A percentile compares a stretch with the other conserved stretches of the same genome.
These are phyloP conservation scores for Rehmannia glutinosa DNA, from an alignment of 257 asterid genomes.

Conservation along the genomic window DNA sequence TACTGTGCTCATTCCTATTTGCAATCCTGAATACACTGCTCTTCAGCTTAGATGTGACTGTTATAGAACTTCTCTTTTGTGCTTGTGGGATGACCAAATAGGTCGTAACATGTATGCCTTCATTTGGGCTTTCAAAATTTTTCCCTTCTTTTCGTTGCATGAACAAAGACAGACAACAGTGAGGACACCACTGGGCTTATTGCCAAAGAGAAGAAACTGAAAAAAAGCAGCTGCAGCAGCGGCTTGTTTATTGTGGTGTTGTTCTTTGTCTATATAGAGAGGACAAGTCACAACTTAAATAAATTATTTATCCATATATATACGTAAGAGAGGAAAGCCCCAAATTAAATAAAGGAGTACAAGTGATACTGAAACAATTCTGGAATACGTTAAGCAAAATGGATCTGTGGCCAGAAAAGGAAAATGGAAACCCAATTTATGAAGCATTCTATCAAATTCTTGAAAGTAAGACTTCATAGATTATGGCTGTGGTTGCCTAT, in stretches of 20 bases:
- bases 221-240: neutral
- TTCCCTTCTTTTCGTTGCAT: constrained; percentile 2
- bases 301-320: too few relatives aligned
- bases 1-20: constrained; percentile 4
- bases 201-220: neutral
- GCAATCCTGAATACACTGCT: neutral
- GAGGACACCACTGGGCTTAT: constrained; percentile 10
- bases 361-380: neutral
- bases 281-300: neutral
- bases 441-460: neutral
- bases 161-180: neutral
- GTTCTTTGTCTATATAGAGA: neutral
- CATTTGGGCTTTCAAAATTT: neutral
- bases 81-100: constrained; percentile 1
- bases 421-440: neutral
- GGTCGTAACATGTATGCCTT: neutral
- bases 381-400: neutral
- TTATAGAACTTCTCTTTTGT: neutral
- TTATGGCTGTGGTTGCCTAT: neutral
- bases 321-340: too few relatives aligned
- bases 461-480: neutral
- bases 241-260: neutral
- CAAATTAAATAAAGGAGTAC: too few relatives aligned
- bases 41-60: constrained; percentile 1
- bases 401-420: neutral